These are phyloP conservation scores for Leccinum subgranulosum DNA, from an alignment of 768 basidiomycete species.

Conservation along the genomic window DNA sequence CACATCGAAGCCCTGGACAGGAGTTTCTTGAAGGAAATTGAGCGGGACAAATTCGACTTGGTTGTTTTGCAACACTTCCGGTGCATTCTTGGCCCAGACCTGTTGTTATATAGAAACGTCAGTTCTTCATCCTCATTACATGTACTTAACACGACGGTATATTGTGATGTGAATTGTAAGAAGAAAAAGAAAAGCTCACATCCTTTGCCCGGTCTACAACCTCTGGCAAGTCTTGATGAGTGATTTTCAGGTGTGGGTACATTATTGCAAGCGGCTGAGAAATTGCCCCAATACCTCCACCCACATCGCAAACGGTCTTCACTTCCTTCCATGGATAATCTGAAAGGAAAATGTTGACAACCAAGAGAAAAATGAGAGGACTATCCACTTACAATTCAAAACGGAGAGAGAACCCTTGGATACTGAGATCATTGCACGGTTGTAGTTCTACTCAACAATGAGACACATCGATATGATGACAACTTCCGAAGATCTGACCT, in stretches of 20 bases:
- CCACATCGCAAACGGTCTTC: not conserved
- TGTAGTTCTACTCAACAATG: constrained; percentile 12
- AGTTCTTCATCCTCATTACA: not conserved
- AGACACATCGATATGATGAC: not conserved
- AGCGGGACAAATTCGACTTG: not conserved
- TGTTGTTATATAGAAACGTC: not conserved
- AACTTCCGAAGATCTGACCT: constrained; percentile 6
- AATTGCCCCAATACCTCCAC: not conserved
- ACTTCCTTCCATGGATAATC: not conserved
- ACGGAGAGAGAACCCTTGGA: constrained; percentile 16
- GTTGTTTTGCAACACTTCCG: constrained; percentile 9
- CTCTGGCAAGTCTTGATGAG: not conserved
- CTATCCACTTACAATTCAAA: not conserved
- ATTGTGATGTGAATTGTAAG: not conserved
- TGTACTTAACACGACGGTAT: too few relatives aligned
- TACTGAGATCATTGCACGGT: constrained; percentile 23
- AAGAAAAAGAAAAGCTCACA: not conserved
- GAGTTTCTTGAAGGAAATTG: not conserved
- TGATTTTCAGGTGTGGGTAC: not conserved
- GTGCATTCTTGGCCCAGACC: not conserved
- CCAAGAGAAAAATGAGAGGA: not conserved
- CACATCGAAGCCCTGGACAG: not conserved
- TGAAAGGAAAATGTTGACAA: not conserved
- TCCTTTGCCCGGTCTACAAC: not conserved
- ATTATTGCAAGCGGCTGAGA: not conserved